Base-by-base conservation (phyloP, 2,329 filamentous ascomycete species). In the Talaromyces funiculosus region DNA sequence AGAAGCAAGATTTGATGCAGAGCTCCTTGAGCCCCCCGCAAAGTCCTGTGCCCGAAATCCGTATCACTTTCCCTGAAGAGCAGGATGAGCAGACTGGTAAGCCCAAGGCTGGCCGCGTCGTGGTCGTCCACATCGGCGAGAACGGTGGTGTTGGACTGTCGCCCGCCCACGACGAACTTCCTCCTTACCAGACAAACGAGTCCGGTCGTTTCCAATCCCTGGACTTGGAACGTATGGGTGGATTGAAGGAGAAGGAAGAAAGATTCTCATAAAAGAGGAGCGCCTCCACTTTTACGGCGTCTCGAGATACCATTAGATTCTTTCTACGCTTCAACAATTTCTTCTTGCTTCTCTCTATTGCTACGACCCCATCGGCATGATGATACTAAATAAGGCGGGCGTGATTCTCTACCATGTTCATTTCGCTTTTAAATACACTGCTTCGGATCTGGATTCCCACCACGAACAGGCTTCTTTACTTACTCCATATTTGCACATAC, bases 21-120 rank as follows among this genome's bases (percentile, higher is more conserved):
- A 90, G 90, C 76, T 89, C 90, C 33, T 81, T 83, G 62, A 88
- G 86, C 64, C 88, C 90, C 16, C 90, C 92, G 22, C 80, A 88
- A 68, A 90, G 88, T 49, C 88, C 89, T n/a, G 90, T 97, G 29
- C 94, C 94, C 20, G 90, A 97, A 78, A 99, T 99, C 70, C 91
- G 92, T 77, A 96, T 99, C 75, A 97, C 94, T 37, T 97, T 99
- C 81, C 94, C 94, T 16, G 94, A 97, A 80, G 88, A 95, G 67
- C 92, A 97, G 71, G 90, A 91, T 67, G 80, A 85, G 54, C 71
- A 47, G 24, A 47, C 78, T 59, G 93, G 93, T 67, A 90, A 87
- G 75, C 83, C 84, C 68, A 89, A 89, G 79, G 91, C 88, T 66
- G 93, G 93, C 35, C 87, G 92, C 33, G 92, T 97, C 56, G 89